Evolutionary conservation across 192 early-diverging fungal species (phyloP), one percentile per base, ranked within the genome.

Genomic region (Gigaspora rosea): DNA sequence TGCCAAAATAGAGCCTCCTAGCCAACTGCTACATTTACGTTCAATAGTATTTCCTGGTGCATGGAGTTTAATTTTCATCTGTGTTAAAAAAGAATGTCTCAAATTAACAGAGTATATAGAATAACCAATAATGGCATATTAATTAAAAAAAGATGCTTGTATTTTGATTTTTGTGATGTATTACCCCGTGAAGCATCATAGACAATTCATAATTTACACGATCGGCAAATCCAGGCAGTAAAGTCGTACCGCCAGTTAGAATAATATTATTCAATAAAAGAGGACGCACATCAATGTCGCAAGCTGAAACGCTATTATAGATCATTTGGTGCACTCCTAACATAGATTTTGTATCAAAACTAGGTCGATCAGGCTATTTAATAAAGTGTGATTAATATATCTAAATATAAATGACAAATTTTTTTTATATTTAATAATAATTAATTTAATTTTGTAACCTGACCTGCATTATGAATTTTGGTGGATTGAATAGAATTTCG

Each of bases 1-100:
- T 2, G 95, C 91, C 65, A 99, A 84, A 54, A 99, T 95, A 1
- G 97, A 98, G 7, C 97, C 97, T 59, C 98, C 98, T 47, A 98
- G 89, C 98, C 98, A 99, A 36, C 94, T 87, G n/a, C 95, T 91
- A 76, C 94, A 96, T 78, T 93, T 92, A 71, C 96, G 91, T 82
- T 99, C 97, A 20, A 89, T 87, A 41, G 88, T 84, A 47, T 89
- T 92, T 71, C 87, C 91, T 1, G 95, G 87, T 46, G 94, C 89
- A 74, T 93, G 90, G 73, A 97, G 81, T 80, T 94, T 94, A 76
- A 95, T 87, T 79, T 94, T 92, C 71, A 88, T 86, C 92, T 94
- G 79, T 20, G 63, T 64, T 16, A 10, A 48, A 64, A 27, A 20
- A 63, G 32, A 51, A 41, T 56, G 35, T 52, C 48, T 41, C 63